A percentile compares a stretch with the other conserved stretches of the same genome.
Evolutionary conservation across 768 basidiomycete genomes (phyloP).

Genomic region (Botryobasidium botryosum): DNA sequence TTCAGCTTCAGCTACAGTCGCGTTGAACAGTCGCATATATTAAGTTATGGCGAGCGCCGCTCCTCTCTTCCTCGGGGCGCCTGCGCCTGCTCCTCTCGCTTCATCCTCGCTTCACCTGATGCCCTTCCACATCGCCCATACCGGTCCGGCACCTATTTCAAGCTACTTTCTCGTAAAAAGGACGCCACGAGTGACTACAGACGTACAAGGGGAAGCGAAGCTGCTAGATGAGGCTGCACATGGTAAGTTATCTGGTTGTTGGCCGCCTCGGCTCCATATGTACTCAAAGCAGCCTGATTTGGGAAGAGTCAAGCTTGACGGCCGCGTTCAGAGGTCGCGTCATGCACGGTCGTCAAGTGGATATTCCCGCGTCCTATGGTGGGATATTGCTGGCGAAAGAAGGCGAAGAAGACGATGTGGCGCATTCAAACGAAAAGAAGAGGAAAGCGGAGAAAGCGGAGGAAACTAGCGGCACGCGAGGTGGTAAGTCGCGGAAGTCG

Average conservation of each 20-base stretch:
- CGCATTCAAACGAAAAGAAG: background rate
- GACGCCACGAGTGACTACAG: conserved; percentile 3
- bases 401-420: conserved; percentile 18
- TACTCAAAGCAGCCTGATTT: conserved; percentile 5
- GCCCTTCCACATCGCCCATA: conserved; percentile 64
- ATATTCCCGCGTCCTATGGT: conserved; percentile 45
- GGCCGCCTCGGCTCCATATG: conserved; percentile 11
- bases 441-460: background rate
- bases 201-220: background rate
- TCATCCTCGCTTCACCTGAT: too few species aligned
- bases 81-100: too few species aligned
- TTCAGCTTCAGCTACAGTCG: too few species aligned
- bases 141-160: conserved; percentile 54
- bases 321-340: conserved; percentile 64
- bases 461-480: conserved; percentile 2
- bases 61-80: too few species aligned
- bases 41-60: too few species aligned
- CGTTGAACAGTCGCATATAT: too few species aligned
- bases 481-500: conserved; percentile 8
- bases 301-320: conserved; percentile 19
- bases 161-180: conserved; percentile 45
- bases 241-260: conserved; percentile 5
- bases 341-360: conserved; percentile 46
- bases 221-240: background rate
- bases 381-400: conserved; percentile 38